Base-by-base conservation (phyloP, 129 eudicot species). In the Chrysanthemum seticuspe region DNA sequence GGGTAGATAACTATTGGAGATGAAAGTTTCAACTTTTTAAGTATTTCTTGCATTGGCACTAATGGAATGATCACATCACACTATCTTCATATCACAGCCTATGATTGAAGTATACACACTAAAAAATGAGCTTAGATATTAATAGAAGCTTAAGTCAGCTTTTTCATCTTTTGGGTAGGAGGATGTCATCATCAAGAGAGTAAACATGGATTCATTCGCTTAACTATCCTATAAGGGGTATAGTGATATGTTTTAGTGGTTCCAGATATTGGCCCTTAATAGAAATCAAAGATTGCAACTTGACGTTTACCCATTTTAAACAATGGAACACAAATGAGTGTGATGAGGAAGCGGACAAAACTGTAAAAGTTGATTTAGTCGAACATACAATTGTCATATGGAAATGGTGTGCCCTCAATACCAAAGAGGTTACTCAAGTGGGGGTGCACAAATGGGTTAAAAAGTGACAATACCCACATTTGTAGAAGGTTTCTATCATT, bases 401-500 rank as follows among this genome's bases (percentile, higher is more conserved):
- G 79, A 83, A 80, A 80, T 80, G 45, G 64, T 74, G 74, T 72
- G 70, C 75, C 84, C 79, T 71, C 81, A 67, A 73, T 71, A 55
- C 74, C 78, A 68, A 55, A 27, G 59, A 72, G 91, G 96, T 83
- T 78, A 71, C 93, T 81, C 71, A 68, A 86, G 88, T 88, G 93
- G 97, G 97, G 93, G 83, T 88, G 86, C 97, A 86, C 45, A 64
- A 80, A 83, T 83, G 86, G 79, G 77, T 80, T 83, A 83, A 40
- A 79, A 80, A 84, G 58, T 75, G 85, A 79, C 81, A 71, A 68
- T 75, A 84, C 29, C 89, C 80, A 79, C 62, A 80, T 77, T 61
- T 36, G 70, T 72, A 78, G 27, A 70, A 62, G 76, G 50, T 62
- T 71, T 63, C 36, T 73, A 75, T 79, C 81, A 80, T 78, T 74